These are phyloP conservation scores for Gracilaria gracilis DNA, from an alignment of 23 red algal genomes.

Conservation along the genomic window DNA sequence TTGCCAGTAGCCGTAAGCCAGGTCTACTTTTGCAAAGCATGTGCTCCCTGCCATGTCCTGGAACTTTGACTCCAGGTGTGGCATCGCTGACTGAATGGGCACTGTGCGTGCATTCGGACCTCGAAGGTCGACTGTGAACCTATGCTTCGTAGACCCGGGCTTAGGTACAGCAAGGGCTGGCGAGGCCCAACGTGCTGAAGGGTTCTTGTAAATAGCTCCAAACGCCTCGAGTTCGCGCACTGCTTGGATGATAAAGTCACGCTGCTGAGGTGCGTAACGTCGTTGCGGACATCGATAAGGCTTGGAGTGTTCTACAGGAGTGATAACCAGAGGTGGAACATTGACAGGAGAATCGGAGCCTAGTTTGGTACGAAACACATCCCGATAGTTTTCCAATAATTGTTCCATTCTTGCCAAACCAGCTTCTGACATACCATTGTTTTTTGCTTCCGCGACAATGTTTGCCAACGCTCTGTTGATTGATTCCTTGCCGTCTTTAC, in stretches of 20 bases:
- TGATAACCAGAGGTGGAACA: slow-evolving; percentile 6
- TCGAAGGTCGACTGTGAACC: slow-evolving; percentile 39
- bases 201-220: slow-evolving; percentile 9
- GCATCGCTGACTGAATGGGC: slow-evolving; percentile 18
- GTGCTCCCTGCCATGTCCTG: slow-evolving; percentile 25
- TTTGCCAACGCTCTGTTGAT: background rate
- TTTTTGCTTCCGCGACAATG: background rate
- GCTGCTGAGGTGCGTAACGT: slow-evolving; percentile 5
- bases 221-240: slow-evolving; percentile 9
- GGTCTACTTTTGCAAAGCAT: slow-evolving; percentile 24
- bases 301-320: background rate
- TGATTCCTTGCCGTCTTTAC: background rate
- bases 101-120: background rate
- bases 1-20: slow-evolving; percentile 42
- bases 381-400: background rate
- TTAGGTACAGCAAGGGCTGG: slow-evolving; percentile 36
- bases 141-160: background rate
- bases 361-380: slow-evolving; percentile 32
- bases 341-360: slow-evolving; percentile 18
- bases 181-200: background rate
- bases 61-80: slow-evolving; percentile 33
- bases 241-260: background rate
- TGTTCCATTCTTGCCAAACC: background rate
- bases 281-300: background rate
- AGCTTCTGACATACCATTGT: slow-evolving; percentile 9